Evolutionary conservation across 2,329 filamentous ascomycete genomes (phyloP), one percentile per base, ranked within the genome.

Genomic region (Exophiala calicioides): DNA sequence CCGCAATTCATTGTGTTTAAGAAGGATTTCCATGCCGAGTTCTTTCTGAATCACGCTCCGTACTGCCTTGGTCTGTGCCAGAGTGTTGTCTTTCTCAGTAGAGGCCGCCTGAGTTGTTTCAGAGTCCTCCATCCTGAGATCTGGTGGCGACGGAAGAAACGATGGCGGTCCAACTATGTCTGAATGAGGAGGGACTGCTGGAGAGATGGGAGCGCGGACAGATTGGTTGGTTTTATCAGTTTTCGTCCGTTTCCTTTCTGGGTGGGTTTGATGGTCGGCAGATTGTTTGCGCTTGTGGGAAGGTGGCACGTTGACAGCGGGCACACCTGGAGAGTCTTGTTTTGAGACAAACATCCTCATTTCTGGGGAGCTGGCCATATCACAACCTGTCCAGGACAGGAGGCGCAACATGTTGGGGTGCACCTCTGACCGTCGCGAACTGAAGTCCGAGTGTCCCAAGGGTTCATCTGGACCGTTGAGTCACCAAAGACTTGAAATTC

Each of bases 1-100:
- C 47, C 90, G 88, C 50, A 97, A 73, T 72, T 98, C 93, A 62
- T 93, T 84, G 69, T 98, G 93, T 75, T 96, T 97, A 65, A 94
- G 73, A 55, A 97, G 73, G 42, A 97, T 90, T 72, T 96, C 90
- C 57, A 93, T 80, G 62, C 90, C 88, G 67, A 97, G 85, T 68
- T 96, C 87, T 53, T 89, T 83, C 63, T 90, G 85, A 63, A 97
- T 86, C 26, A 79, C 78, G 59, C 90, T 84, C 63, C 81, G 81
- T 54, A 85, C 78, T 53, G 56, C 70, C 62, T 53, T 32, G 12
- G 52, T 24, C 15, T 58, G 54, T 31, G 51, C 51, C 39, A 45
- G 51, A 42, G 45, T 19, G 29, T 24, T 18, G 9, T 23, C 45
- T 23, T 32, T 23, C 18, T n/a, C 26, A 8, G 41, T 9, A 20